phyloP scores from a whole-genome alignment of 495 filamentous ascomycete species.

The Pseudoneurospora amorphoporcata region DNA sequence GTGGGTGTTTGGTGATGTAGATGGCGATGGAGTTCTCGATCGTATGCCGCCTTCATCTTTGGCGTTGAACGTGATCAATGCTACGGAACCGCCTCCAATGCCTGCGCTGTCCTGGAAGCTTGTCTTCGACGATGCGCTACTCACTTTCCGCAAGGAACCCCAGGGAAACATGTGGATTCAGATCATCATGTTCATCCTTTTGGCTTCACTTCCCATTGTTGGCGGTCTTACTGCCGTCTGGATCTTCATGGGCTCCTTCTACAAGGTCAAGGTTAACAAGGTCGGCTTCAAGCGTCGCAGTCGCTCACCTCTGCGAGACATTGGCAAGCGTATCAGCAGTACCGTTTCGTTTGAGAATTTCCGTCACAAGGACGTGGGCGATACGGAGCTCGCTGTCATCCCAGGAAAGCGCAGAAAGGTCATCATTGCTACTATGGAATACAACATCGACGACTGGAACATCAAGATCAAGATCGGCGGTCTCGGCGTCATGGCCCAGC shows the following conservation, averaged over 20 bases:
- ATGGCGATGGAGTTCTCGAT: constrained; percentile 49
- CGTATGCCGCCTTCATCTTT: constrained; percentile 50
- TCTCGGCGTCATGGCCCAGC: constrained; percentile 58
- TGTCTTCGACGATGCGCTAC: constrained; percentile 39
- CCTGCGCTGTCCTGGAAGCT: constrained; percentile 49
- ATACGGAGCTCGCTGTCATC: constrained; percentile 49
- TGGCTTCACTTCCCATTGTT: constrained; percentile 34
- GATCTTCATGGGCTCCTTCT: constrained; percentile 54
- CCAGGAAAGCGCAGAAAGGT: constrained; percentile 46
- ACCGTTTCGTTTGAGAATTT: constrained; percentile 13
- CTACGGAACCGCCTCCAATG: constrained; percentile 42
- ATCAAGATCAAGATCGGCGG: constrained; percentile 69
- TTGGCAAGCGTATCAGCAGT: constrained; percentile 15
- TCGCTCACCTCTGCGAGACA: constrained; percentile 12
- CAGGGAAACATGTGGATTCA: constrained; percentile 46
- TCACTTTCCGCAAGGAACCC: constrained; percentile 40
- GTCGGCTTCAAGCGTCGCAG: constrained; percentile 42
- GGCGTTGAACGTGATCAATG: constrained; percentile 43
- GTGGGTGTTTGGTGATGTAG: constrained; percentile 49
- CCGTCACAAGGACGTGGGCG: constrained; percentile 47
- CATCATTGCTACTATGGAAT: constrained; percentile 61
- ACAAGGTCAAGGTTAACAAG: constrained; percentile 49
- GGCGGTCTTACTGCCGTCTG: constrained; percentile 46
- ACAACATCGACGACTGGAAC: constrained; percentile 62
- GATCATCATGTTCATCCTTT: constrained; percentile 46